phyloP scores from a whole-genome alignment of 1,139 yeast genomes.

The Sugiyamaella neomexicana region DNA sequence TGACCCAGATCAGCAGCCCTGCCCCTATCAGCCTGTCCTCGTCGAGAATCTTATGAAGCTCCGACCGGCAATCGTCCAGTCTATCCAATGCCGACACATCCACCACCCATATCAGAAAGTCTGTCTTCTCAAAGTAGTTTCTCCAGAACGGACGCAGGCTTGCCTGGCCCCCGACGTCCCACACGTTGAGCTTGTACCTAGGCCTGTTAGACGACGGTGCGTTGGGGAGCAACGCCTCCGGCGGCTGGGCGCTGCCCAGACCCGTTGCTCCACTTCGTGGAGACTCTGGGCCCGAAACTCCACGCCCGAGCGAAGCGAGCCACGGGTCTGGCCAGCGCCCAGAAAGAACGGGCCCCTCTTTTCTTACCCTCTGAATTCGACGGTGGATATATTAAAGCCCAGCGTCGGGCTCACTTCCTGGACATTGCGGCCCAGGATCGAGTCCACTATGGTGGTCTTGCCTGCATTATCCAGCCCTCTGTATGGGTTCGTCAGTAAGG shows the following conservation, averaged over 20 bases:
- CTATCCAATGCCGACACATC: conserved; percentile 67
- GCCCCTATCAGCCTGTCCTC: conserved; percentile 75
- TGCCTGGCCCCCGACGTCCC: conserved; percentile 89
- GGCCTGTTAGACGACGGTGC: conserved; percentile 24
- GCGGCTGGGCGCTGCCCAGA: not conserved
- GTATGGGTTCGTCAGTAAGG: not conserved
- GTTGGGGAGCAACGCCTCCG: not conserved
- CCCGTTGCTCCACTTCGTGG: not conserved
- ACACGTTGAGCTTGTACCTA: conserved; percentile 49
- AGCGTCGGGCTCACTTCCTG: conserved; percentile 57
- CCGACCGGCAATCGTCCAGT: conserved; percentile 61
- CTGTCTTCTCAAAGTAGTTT: conserved; percentile 85
- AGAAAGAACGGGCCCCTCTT: conserved; percentile 9
- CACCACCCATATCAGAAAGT: conserved; percentile 87
- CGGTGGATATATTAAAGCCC: conserved; percentile 63
- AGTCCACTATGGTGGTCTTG: conserved; percentile 74
- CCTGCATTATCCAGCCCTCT: conserved; percentile 88
- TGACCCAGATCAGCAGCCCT: conserved; percentile 45
- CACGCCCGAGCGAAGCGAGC: not conserved
- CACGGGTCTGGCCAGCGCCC: not conserved
- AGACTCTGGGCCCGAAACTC: not conserved
- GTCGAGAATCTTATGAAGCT: conserved; percentile 58
- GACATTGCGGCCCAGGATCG: conserved; percentile 45
- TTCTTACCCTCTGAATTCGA: conserved; percentile 37
- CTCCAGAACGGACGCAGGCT: conserved; percentile 84